Conservation (phyloP, 2,329 filamentous ascomycete genomes). For the Teratosphaeria gauchensis region DNA sequence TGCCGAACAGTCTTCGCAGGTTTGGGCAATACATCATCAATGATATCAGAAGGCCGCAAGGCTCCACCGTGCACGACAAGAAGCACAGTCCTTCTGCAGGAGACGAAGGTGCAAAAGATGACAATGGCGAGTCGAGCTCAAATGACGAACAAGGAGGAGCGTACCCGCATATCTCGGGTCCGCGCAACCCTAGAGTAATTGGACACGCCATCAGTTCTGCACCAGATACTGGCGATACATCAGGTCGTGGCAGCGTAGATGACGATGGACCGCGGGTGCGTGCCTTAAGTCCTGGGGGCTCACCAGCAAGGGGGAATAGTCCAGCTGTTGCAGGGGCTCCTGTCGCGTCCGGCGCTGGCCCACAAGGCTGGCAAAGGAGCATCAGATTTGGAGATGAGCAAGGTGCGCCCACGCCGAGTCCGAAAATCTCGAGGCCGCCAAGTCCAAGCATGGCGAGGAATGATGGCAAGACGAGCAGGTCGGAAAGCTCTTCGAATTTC, state of each 20-base stretch:
- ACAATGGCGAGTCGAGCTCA: neutral
- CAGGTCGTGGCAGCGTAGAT: neutral
- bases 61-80: neutral
- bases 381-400: constrained; percentile 23
- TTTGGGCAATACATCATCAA: constrained; percentile 3
- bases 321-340: neutral
- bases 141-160: constrained; percentile 1
- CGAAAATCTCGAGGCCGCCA: neutral
- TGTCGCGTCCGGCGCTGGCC: neutral
- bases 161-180: constrained; percentile 10
- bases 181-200: constrained; percentile 11
- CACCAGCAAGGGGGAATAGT: neutral
- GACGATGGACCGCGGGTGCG: constrained; percentile 5
- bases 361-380: constrained; percentile 17
- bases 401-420: neutral
- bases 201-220: constrained; percentile 9
- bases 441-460: neutral
- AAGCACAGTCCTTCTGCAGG: neutral
- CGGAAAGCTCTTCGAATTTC: neutral
- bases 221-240: neutral
- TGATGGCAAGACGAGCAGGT: neutral
- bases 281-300: constrained; percentile 3
- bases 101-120: neutral
- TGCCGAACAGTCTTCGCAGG: constrained; percentile 1
- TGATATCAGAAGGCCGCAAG: constrained; percentile 6